Evolutionary conservation across 2,329 filamentous ascomycete species (phyloP), one percentile per base, ranked within the genome.

Genomic region (Colletotrichum filicis): DNA sequence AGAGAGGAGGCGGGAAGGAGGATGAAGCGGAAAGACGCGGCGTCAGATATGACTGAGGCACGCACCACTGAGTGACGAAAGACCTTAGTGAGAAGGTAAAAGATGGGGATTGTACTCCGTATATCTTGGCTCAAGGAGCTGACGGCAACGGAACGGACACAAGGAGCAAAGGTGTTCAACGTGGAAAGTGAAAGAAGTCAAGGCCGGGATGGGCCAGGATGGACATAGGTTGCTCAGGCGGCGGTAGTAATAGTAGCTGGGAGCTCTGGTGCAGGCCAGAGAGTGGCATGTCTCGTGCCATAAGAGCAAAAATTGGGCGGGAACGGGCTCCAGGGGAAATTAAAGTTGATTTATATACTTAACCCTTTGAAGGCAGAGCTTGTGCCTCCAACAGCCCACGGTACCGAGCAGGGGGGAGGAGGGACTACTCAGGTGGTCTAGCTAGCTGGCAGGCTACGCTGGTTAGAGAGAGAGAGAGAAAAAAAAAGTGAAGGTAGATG

Each of bases 211-310:
- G 52, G 62, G 68, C 42, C 52, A 53, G 37, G 58, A 52, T 61
- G 53, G 57, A 63, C 24, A 49, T 57, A 63, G 71, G 71, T 66
- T 73, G 73, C 28, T 74, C 74, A 74, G 58, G 64, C 72, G 68
- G 73, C 70, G 49, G 61, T 69, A 70, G 74, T 71, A 65, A 55
- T 49, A 66, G 58, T 37, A 64, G 68, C 63, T 63, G 68, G 63
- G 75, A 80, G 79, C 79, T 81, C 80, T 80, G 81, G 79, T 79
- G 80, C 79, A 78, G 79, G 78, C 80, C 83, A 77, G 77, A 79
- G 80, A 77, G 80, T 79, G 82, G 82, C 80, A 77, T 81, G 80
- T 82, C 82, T 84, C 81, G 82, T 84, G 82, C 83, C 83, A 84
- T 84, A 77, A 76, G 77, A 81, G 72, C 77, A 77, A 76, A 76